Evolutionary conservation across 768 basidiomycete species (phyloP).

Genomic region (Naganishia antarctica): DNA sequence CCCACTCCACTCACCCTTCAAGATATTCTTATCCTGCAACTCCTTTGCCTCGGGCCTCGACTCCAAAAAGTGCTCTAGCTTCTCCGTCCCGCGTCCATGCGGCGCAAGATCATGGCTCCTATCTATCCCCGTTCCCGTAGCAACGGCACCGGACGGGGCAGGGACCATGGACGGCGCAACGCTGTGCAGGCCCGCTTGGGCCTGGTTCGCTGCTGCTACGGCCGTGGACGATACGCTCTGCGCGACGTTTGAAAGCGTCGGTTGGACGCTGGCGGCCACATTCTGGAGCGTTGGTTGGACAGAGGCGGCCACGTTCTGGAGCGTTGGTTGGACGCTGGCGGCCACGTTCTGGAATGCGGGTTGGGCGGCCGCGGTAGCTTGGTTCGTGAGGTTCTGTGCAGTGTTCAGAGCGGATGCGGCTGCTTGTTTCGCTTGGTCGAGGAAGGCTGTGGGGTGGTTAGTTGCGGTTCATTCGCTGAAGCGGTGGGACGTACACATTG

Average conservation of each 20-base stretch:
- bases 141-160: slow-evolving; percentile 29
- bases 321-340: slow-evolving; percentile 21
- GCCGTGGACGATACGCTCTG: slow-evolving; percentile 32
- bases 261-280: slow-evolving; percentile 8
- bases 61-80: slow-evolving; percentile 58
- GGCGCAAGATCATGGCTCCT: slow-evolving; percentile 38
- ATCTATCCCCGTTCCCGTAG: slow-evolving; percentile 32
- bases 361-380: slow-evolving; percentile 37
- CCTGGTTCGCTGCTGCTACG: slow-evolving; percentile 33
- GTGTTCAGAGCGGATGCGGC: slow-evolving; percentile 34
- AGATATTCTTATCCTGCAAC: slow-evolving; percentile 64
- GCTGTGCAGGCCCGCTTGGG: slow-evolving; percentile 41
- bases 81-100: slow-evolving; percentile 36
- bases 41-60: slow-evolving; percentile 60
- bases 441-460: slow-evolving; percentile 33
- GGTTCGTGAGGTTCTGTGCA: slow-evolving; percentile 34
- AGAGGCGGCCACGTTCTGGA: slow-evolving; percentile 26
- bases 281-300: slow-evolving; percentile 28
- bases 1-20: slow-evolving; percentile 65
- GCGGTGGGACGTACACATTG: background rate
- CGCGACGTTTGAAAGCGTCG: background rate
- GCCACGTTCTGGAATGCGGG: slow-evolving; percentile 8
- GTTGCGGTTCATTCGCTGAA: background rate
- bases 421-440: slow-evolving; percentile 44
- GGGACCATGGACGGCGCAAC: slow-evolving; percentile 42